Conservation (phyloP, 345 rosid genomes). For the Geranium brycei region DNA sequence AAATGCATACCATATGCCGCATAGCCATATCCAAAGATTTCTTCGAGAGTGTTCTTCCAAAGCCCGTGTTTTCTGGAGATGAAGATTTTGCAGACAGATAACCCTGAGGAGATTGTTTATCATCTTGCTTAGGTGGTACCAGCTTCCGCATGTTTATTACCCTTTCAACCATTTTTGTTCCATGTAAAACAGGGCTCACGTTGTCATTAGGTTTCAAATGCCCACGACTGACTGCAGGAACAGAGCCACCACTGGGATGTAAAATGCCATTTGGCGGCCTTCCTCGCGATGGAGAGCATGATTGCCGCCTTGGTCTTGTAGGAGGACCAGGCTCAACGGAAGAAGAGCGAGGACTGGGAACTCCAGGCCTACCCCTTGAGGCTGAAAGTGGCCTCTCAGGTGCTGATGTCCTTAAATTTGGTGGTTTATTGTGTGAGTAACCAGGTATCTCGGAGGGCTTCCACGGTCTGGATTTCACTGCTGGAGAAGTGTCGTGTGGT, state of each 20-base stretch:
- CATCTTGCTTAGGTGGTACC: slow-evolving; percentile 54
- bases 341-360: slow-evolving; percentile 23
- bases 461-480: slow-evolving; percentile 40
- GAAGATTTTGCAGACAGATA: slow-evolving; percentile 32
- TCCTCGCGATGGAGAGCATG: slow-evolving; percentile 42
- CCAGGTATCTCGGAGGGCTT: slow-evolving; percentile 45
- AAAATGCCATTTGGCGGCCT: slow-evolving; percentile 30
- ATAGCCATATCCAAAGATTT: slow-evolving; percentile 85
- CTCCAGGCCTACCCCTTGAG: slow-evolving; percentile 52
- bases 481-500: slow-evolving; percentile 54
- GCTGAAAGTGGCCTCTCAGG: slow-evolving; percentile 48
- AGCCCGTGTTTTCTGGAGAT: slow-evolving; percentile 45
- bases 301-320: slow-evolving; percentile 33
- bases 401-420: slow-evolving; percentile 43
- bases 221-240: slow-evolving; percentile 26
- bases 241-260: slow-evolving; percentile 23
- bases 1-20: slow-evolving; percentile 60
- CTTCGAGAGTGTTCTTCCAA: slow-evolving; percentile 67
- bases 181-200: slow-evolving; percentile 60
- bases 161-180: slow-evolving; percentile 82
- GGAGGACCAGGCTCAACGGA: slow-evolving; percentile 31
- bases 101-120: slow-evolving; percentile 14
- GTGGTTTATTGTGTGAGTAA: slow-evolving; percentile 41
- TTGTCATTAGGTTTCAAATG: slow-evolving; percentile 35
- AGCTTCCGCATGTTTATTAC: slow-evolving; percentile 81